Conservation (phyloP, 768 basidiomycete genomes). For the Termitomyces eurrhizus region DNA sequence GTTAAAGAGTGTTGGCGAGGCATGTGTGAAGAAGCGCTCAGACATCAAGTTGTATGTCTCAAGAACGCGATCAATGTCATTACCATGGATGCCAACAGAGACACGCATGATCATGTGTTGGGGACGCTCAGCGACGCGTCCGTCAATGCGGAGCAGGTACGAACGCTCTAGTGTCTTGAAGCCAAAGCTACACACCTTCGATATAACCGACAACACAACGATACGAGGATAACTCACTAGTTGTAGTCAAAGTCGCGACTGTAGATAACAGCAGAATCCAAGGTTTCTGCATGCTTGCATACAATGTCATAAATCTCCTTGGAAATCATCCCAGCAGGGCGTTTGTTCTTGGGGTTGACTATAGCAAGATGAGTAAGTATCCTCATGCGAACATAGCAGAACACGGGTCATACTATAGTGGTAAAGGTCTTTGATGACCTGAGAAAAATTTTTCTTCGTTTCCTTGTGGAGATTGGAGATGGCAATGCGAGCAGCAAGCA, state of each 20-base stretch:
- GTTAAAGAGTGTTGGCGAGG: slow-evolving; percentile 97
- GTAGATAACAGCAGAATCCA: slow-evolving; percentile 96
- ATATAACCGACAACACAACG: not conserved
- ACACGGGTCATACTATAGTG: slow-evolving; percentile 59
- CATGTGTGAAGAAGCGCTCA: slow-evolving; percentile 97
- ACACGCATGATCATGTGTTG: slow-evolving; percentile 99
- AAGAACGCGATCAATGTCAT: slow-evolving; percentile 81
- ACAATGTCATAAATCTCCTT: slow-evolving; percentile 81
- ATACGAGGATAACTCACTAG: slow-evolving; percentile 49
- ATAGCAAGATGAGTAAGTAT: not conserved
- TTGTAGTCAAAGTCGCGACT: slow-evolving; percentile 98
- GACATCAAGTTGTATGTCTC: slow-evolving; percentile 97
- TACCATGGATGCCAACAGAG: slow-evolving; percentile 93
- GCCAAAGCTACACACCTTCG: slow-evolving; percentile 65
- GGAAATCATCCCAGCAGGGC: slow-evolving; percentile 86
- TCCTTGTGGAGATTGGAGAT: slow-evolving; percentile 99
- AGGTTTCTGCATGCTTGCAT: slow-evolving; percentile 69
- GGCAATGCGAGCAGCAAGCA: slow-evolving; percentile 97
- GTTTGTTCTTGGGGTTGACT: slow-evolving; percentile 96
- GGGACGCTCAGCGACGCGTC: slow-evolving; percentile 93
- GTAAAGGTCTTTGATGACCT: slow-evolving; percentile 89
- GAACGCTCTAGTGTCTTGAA: slow-evolving; percentile 99
- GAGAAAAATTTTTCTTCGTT: slow-evolving; percentile 95
- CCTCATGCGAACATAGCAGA: not conserved
- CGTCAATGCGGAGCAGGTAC: slow-evolving; percentile 91